Evolutionary conservation across 225 moss, liverwort and hornwort genomes (phyloP).

Genomic region (Climacium dendroides): DNA sequence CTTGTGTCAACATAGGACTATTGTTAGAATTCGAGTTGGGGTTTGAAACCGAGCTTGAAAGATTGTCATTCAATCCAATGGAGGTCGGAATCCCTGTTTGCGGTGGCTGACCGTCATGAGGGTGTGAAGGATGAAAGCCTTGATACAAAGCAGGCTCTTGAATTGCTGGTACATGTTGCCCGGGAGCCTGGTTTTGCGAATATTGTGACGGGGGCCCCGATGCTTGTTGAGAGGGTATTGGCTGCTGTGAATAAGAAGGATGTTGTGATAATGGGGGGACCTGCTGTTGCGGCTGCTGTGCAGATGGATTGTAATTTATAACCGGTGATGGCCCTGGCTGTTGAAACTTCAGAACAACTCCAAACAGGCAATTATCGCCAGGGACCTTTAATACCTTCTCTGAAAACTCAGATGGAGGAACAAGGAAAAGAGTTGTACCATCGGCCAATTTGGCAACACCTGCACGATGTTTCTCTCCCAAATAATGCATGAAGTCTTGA

Average conservation of each 20-base stretch:
- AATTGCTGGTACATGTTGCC: conserved; percentile 32
- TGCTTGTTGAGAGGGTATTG: conserved; percentile 38
- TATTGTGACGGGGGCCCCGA: conserved; percentile 29
- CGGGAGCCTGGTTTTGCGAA: conserved; percentile 32
- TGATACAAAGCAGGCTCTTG: conserved; percentile 42
- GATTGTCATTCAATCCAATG: conserved; percentile 21
- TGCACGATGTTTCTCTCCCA: conserved; percentile 96
- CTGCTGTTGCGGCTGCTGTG: conserved; percentile 63
- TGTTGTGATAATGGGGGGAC: conserved; percentile 37
- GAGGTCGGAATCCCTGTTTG: conserved; percentile 30
- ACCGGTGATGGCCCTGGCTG: conserved; percentile 41
- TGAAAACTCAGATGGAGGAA: conserved; percentile 96
- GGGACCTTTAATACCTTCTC: conserved; percentile 97
- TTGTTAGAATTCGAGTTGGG: conserved; percentile 13
- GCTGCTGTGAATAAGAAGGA: conserved; percentile 43
- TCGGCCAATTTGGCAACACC: conserved; percentile 94
- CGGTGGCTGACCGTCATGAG: conserved; percentile 32
- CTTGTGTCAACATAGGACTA: conserved; percentile 38
- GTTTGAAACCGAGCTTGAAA: conserved; percentile 2
- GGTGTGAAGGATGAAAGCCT: conserved; percentile 39
- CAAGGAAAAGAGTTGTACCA: conserved; percentile 95
- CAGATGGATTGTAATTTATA: conserved; percentile 31
- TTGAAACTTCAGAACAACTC: conserved; percentile 78
- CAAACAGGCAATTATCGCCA: conserved; percentile 93
- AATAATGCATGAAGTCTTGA: conserved; percentile 96